These are phyloP conservation scores for Ceriops zippeliana DNA, from an alignment of 345 rosid genomes.

Conservation along the genomic window DNA sequence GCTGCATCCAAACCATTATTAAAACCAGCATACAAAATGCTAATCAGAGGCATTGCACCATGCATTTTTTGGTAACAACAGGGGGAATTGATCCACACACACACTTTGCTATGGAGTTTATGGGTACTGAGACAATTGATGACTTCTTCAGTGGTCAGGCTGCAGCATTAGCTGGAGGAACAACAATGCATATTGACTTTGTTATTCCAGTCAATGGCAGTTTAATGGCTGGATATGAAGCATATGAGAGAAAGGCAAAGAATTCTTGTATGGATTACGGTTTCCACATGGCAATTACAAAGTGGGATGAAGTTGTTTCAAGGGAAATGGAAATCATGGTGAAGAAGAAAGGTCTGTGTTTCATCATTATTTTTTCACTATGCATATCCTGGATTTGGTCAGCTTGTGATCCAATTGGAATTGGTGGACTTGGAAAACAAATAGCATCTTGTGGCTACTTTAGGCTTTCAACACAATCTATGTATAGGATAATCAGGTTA, in stretches of 20 bases:
- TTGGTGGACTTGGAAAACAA: not conserved
- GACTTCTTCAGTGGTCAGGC: constrained; percentile 98
- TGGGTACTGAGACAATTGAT: constrained; percentile 75
- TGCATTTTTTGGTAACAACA: constrained; percentile 23
- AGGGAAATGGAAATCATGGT: constrained; percentile 88
- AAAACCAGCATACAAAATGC: not conserved
- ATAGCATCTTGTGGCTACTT: not conserved
- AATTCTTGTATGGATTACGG: constrained; percentile 93
- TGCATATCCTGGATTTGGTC: constrained; percentile 6
- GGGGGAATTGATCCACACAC: constrained; percentile 98
- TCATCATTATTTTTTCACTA: constrained; percentile 3
- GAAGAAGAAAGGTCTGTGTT: constrained; percentile 64
- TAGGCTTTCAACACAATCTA: not conserved
- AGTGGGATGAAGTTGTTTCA: constrained; percentile 80
- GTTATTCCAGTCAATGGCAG: constrained; percentile 80
- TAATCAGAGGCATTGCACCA: constrained; percentile 1
- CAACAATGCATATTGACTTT: constrained; percentile 96
- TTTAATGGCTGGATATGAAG: constrained; percentile 66
- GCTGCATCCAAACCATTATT: not conserved
- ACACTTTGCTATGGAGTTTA: constrained; percentile 72
- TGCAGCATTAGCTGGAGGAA: constrained; percentile 99
- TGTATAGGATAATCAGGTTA: not conserved
- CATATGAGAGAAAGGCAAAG: constrained; percentile 65
- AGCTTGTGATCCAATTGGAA: not conserved
- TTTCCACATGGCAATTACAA: constrained; percentile 93